Evolutionary conservation across 192 early-diverging fungal species (phyloP), one percentile per base, ranked within the genome.

Genomic region (Backusella parvicylindrica): DNA sequence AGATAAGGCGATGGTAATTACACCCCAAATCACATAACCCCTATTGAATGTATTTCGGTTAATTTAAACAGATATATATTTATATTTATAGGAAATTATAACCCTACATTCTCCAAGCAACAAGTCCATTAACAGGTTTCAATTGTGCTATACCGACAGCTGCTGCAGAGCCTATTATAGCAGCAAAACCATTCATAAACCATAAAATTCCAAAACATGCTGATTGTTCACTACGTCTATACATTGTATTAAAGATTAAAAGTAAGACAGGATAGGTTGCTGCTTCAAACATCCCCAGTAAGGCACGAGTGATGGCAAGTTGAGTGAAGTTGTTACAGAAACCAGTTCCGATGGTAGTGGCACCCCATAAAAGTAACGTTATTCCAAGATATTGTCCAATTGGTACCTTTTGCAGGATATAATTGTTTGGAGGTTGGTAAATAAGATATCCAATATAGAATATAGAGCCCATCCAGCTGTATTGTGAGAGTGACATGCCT

Each of bases 71-170:
- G n/a, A 36, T 16, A 37, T 41, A 13, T 38, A 28, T 36, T 26
- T 1, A 68, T 69, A 1, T 6, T 18, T 5, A 47, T n/a, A 47
- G 18, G 18, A 47, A 47, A 47, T 47, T 6, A 7, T 6, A 30
- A 6, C 15, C 11, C n/a, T 74, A 74, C 77, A 71, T 73, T 73
- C 72, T 40, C 77, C 77, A 78, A 36, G 77, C 71, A 31, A 49
- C 66, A 35, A 36, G 41, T 23, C 50, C 65, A 32, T 37, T 30
- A 1, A 68, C 36, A 13, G 47, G 47, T 11, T 67, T 64, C 70
- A 77, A 69, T 1, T 40, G 16, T 26, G 66, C 37, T 2, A 78
- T 37, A 68, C 65, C 77, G 31, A 68, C 47, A 6, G 41, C 60
- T n/a, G 64, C 18, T 7, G 30, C 49, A n/a, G 65, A 49, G 1